Percentiles rank a stretch among this genome's conserved stretches.
Conservation (phyloP, 306 rosid genomes). For the Dalbergia oliveri region DNA sequence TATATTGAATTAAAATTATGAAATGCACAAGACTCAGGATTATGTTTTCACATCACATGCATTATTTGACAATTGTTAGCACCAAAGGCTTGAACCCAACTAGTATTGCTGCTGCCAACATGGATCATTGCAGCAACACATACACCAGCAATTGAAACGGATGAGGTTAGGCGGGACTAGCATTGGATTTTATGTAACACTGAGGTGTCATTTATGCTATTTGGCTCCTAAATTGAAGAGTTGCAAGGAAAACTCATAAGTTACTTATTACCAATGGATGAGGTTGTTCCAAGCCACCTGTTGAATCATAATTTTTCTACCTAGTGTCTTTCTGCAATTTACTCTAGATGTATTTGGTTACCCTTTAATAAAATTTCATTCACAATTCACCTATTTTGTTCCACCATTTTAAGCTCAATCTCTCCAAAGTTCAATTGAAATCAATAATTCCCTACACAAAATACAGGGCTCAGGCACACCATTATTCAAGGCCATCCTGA, state of each 20-base stretch:
- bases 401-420: slow-evolving; percentile 25
- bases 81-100: slow-evolving; percentile 10
- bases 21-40: not conserved
- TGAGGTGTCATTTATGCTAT: not conserved
- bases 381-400: slow-evolving; percentile 12
- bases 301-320: not conserved
- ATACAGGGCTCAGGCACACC: not conserved
- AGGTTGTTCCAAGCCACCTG: slow-evolving; percentile 11
- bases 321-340: slow-evolving; percentile 18
- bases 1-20: slow-evolving; percentile 9
- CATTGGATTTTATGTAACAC: not conserved
- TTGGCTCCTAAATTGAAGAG: not conserved
- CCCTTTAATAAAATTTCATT: not conserved
- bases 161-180: slow-evolving; percentile 5
- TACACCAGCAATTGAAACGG: slow-evolving; percentile 24
- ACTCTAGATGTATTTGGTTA: not conserved
- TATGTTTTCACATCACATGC: slow-evolving; percentile 18
- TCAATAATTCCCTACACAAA: not conserved
- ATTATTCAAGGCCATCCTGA: slow-evolving; percentile 32
- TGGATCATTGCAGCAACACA: not conserved
- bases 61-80: not conserved
- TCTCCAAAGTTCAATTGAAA: slow-evolving; percentile 8
- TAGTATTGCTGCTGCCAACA: slow-evolving; percentile 12
- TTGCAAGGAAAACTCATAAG: not conserved
- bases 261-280: no score